These are phyloP conservation scores for Krasilnikovozyma curviuscula DNA, from an alignment of 768 basidiomycete genomes.

Conservation along the genomic window DNA sequence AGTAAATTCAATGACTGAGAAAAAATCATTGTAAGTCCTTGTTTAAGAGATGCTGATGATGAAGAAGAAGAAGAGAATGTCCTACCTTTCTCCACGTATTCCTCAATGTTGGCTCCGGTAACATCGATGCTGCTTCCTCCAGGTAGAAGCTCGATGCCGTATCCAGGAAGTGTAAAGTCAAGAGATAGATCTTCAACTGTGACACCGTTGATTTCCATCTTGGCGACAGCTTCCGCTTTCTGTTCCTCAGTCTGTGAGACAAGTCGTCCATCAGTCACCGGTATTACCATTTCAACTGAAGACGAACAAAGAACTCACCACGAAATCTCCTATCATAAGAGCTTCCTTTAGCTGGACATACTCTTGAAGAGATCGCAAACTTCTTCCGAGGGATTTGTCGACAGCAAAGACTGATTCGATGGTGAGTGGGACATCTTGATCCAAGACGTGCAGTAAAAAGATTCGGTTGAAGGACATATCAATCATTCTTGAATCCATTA, in stretches of 20 bases:
- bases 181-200: constrained; percentile 71
- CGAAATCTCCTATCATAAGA: constrained; percentile 32
- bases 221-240: constrained; percentile 23
- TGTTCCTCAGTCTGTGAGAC: constrained; percentile 15
- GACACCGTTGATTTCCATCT: constrained; percentile 40
- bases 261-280: background rate
- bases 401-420: constrained; percentile 76
- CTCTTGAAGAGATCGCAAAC: constrained; percentile 48
- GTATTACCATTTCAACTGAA: too few relatives aligned
- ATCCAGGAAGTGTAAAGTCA: constrained; percentile 93
- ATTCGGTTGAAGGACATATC: constrained; percentile 85
- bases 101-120: constrained; percentile 67
- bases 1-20: constrained; percentile 56
- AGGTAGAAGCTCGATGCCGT: constrained; percentile 71
- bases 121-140: constrained; percentile 62
- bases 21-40: too few relatives aligned
- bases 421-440: constrained; percentile 64
- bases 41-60: background rate
- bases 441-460: constrained; percentile 79
- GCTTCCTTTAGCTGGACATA: constrained; percentile 26
- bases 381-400: constrained; percentile 70
- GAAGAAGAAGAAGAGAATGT: background rate
- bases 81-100: constrained; percentile 50
- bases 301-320: constrained; percentile 18
- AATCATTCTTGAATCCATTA: constrained; percentile 92